phyloP scores from a whole-genome alignment of 306 rosid species.

The Bauhinia variegata region DNA sequence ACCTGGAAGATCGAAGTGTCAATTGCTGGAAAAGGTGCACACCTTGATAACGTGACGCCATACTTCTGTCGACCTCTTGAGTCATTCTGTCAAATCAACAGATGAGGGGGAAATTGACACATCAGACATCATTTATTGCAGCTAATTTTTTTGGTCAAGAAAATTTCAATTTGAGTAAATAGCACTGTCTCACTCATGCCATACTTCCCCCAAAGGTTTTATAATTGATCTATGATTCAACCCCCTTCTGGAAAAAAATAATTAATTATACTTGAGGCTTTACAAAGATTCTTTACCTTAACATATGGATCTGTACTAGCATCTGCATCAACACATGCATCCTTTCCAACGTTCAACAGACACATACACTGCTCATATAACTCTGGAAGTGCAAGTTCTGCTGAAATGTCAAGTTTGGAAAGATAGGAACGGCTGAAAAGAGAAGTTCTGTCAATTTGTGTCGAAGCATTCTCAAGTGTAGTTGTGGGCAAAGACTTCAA shows the following conservation, averaged over 20 bases:
- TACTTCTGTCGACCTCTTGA: conserved; percentile 51
- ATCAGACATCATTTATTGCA: conserved; percentile 29
- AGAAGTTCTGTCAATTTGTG: conserved; percentile 48
- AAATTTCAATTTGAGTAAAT: conserved; percentile 1
- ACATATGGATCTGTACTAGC: conserved; percentile 45
- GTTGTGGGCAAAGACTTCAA: conserved; percentile 43
- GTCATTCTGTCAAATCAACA: conserved; percentile 62
- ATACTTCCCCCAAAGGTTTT: not conserved
- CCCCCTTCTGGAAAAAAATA: not conserved
- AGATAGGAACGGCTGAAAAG: conserved; percentile 72
- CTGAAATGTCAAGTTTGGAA: conserved; percentile 87
- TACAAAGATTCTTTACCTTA: conserved; percentile 56
- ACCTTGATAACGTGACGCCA: conserved; percentile 42
- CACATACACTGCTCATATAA: conserved; percentile 69
- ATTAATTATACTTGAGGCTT: not conserved
- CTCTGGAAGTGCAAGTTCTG: conserved; percentile 64
- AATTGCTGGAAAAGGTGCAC: conserved; percentile 59
- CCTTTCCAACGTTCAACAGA: conserved; percentile 53
- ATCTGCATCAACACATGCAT: conserved; percentile 49
- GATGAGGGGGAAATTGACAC: not conserved
- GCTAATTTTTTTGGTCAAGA: not conserved
- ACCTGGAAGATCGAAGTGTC: conserved; percentile 79
- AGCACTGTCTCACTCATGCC: not conserved
- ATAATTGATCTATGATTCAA: not conserved
- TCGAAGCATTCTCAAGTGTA: conserved; percentile 49